Base-by-base conservation (phyloP, 1,284 basidiomycete genomes). In the Ceratobasidium sp. region DNA sequence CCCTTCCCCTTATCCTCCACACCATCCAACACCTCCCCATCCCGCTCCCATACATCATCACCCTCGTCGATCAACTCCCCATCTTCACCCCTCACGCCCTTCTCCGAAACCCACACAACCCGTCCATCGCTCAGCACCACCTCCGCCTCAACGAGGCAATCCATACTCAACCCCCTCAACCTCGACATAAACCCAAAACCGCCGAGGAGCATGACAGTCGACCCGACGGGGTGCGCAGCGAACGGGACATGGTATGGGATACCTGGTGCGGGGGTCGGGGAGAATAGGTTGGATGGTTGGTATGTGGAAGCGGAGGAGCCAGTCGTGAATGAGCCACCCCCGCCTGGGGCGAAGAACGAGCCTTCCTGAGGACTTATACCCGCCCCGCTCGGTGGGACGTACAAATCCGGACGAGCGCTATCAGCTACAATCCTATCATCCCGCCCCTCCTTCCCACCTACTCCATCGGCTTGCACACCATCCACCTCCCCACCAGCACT, bases 151-250 rank as follows among this genome's bases (percentile, higher is more conserved):
- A 96, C 90, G 27, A 96, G 83, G 79, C 92, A 93, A 81, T 96
- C 95, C 80, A 94, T 89, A 73, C 93, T 95, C 71, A 97, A 84
- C 3, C 96, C 96, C 76, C 92, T 89, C 77, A 95, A 84, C 64
- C 96, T 87, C 57, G 92, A 91, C 53, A 96, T 83, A 83, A 97
- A 97, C 0, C 96, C 95, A 79, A 97, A 97, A 0, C 96, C 96
- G 15, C 93, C 94, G 1, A 94, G 88, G 75, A 96, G 83, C 91
- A 96, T 93, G 69, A 94, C 90, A 11, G 91, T 91, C 53, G 94
- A 92, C 1, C 83, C 83, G 4, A 83, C 82, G 19, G 85, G 85
- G 79, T 84, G 85, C 0, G 85, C 85, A 3, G 84, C 81, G 29
- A 93, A 91, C 0, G 94, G 94, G 29, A 96, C 87, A 82, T 95